Conservation (phyloP, 768 basidiomycete species). For the Lenzites betulinus region DNA sequence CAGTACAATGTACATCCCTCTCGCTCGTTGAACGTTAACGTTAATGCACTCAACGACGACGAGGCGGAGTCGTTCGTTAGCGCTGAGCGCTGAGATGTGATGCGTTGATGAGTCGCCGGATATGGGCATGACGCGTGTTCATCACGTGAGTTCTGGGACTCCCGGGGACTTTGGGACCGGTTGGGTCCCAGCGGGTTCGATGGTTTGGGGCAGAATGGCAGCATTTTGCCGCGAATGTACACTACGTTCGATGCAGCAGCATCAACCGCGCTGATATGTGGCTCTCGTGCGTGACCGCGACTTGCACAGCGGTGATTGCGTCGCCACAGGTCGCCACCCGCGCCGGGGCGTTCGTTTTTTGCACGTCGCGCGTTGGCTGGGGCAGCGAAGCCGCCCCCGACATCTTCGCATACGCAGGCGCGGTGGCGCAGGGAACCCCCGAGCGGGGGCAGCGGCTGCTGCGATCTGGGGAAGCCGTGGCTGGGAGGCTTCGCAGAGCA, state of each 20-base stretch:
- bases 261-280: slow-evolving; percentile 12
- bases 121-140: too few relatives aligned
- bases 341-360: not conserved
- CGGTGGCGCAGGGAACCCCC: not conserved
- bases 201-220: too few relatives aligned
- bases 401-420: not conserved
- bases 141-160: too few relatives aligned
- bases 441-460: not conserved
- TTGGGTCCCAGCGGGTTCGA: too few relatives aligned
- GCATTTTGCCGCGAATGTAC: too few relatives aligned
- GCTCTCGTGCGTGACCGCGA: not conserved
- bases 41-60: too few relatives aligned
- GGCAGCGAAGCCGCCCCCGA: not conserved
- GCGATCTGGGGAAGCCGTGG: not conserved
- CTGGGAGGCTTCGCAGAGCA: not conserved
- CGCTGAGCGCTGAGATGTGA: too few relatives aligned
- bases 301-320: not conserved
- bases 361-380: not conserved
- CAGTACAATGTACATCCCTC: too few relatives aligned
- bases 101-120: too few relatives aligned
- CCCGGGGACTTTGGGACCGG: too few relatives aligned
- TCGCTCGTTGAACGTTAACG: too few relatives aligned
- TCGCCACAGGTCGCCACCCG: not conserved
- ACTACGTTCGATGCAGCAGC: not conserved
- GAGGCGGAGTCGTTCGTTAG: too few relatives aligned